Conservation (phyloP, 2,329 filamentous ascomycete genomes). For the Fusarium sp. region DNA sequence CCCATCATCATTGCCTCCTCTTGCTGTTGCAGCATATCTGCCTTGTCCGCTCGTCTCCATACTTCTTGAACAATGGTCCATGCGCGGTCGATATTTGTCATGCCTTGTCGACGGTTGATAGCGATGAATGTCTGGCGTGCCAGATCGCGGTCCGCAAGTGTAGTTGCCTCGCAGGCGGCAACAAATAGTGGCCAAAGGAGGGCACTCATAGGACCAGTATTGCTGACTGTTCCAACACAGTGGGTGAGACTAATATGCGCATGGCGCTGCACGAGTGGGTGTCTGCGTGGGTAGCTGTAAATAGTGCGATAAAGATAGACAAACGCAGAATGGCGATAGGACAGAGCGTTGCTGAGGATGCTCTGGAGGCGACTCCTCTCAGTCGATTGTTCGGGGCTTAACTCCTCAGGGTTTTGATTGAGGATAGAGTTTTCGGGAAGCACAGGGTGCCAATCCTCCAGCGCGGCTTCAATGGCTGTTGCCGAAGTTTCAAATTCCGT, state of each 20-base stretch:
- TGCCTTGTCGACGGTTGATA: conserved; percentile 69
- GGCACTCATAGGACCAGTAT: conserved; percentile 71
- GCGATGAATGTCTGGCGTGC: conserved; percentile 65
- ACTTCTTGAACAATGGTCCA: conserved; percentile 72
- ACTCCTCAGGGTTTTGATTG: conserved; percentile 41
- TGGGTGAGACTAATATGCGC: conserved; percentile 63
- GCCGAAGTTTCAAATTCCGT: conserved; percentile 65
- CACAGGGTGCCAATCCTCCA: conserved; percentile 67
- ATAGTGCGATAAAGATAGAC: conserved; percentile 70
- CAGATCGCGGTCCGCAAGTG: conserved; percentile 61
- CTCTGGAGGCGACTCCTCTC: conserved; percentile 63
- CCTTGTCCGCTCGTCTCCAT: conserved; percentile 66
- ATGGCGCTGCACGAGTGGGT: conserved; percentile 66
- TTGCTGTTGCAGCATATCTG: conserved; percentile 45
- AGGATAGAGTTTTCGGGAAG: conserved; percentile 56
- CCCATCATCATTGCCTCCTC: conserved; percentile 38
- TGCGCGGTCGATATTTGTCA: conserved; percentile 72
- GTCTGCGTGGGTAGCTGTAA: conserved; percentile 59
- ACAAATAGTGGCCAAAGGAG: conserved; percentile 75
- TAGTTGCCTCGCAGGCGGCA: conserved; percentile 69
- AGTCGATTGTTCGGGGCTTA: conserved; percentile 43
- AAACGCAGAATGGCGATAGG: conserved; percentile 69
- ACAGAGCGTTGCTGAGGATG: conserved; percentile 69
- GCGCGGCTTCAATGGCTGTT: conserved; percentile 66
- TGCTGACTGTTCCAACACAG: conserved; percentile 66